Evolutionary conservation across 31 red algal species (phyloP), one percentile per base, ranked within the genome.

Genomic region (Porphyra umbilicalis): DNA sequence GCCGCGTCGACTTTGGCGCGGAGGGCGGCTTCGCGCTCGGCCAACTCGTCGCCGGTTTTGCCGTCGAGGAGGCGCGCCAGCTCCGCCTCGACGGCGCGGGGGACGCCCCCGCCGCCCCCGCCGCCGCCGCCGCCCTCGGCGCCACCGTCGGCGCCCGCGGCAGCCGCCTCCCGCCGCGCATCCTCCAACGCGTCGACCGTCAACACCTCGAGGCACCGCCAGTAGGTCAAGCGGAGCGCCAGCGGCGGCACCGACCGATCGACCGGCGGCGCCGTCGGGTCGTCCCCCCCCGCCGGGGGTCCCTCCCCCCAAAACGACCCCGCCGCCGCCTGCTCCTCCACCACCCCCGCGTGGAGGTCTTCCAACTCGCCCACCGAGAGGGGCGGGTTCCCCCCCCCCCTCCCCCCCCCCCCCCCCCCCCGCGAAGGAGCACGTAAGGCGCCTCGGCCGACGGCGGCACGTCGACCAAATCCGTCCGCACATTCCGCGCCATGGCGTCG

Each of bases 401-500:
- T 9, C 46, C 76, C 15, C 75, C 36, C 76, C 79, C 29, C 8
- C 57, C 38, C 81, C 29, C 33, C 68, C 33, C 81, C 16, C 35
- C 35, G 1, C 77, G 71, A 39, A 88, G 82, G 30, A 84, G 78
- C 11, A 57, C 37, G 18, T 79, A 85, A 11, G 86, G 79, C 32
- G 75, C 76, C 37, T 76, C 77, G 1, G 33, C 25, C 11, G 77
- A 31, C 34, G 83, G 30, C 10, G 85, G 76, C 32, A 86, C 75
- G 10, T 82, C 83, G 29, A 89, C 36, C 9, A 88, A 39, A 82
- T 89, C 86, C 10, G 90, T 34, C 15, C 88, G 78, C 1, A 91
- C 81, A 82, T 86, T 86, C 9, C 68, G 67, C 10, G 93, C 93
- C 29, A 95, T 35, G 35, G 37, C 38, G 37, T 95, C 93, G 2